Evolutionary conservation across 257 asterid species (phyloP).

Genomic region (Nicotiana tabacum): DNA sequence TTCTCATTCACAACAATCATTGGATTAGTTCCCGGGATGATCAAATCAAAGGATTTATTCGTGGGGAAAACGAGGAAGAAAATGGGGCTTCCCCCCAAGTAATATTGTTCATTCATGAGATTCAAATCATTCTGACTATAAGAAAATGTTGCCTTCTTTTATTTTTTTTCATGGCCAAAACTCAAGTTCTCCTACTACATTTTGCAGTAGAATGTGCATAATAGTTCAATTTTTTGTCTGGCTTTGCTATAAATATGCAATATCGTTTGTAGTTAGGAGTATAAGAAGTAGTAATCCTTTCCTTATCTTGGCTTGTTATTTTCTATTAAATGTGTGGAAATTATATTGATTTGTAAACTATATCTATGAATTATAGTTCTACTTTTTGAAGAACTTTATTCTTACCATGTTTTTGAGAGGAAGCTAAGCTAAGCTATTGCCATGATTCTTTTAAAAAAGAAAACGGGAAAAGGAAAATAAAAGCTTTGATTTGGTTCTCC

Average conservation of each 20-base stretch:
- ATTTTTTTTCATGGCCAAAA: not conserved
- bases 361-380: not conserved
- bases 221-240: not conserved
- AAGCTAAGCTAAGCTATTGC: not conserved
- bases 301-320: not conserved
- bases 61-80: constrained; percentile 73
- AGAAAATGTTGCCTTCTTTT: not conserved
- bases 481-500: too few species aligned
- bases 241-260: not conserved
- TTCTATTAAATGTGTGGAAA: not conserved
- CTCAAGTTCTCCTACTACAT: not conserved
- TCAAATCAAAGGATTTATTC: constrained; percentile 76
- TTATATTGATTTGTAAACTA: not conserved
- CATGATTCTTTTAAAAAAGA: too few species aligned
- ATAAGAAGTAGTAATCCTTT: not conserved
- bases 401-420: not conserved
- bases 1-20: constrained; percentile 53
- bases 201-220: not conserved
- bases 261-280: not conserved
- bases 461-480: too few species aligned
- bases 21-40: constrained; percentile 71
- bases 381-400: not conserved
- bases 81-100: constrained; percentile 46
- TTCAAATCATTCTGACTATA: not conserved
- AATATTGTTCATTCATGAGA: not conserved